These are phyloP conservation scores for Leucoagaricus sp. DNA, from an alignment of 1,284 basidiomycete species.

Conservation along the genomic window DNA sequence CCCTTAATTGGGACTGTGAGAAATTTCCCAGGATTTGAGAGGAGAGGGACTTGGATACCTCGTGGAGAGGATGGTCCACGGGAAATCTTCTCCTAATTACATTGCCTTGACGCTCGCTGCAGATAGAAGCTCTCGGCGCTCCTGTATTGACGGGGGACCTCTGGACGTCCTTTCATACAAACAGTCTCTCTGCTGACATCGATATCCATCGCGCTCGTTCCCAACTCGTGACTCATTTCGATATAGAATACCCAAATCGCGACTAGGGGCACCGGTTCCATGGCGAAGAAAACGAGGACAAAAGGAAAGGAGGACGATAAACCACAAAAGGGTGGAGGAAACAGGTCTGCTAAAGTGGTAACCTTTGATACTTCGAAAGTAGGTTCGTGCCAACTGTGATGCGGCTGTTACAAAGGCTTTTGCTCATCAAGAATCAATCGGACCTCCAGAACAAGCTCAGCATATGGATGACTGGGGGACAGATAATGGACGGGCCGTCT, in stretches of 20 bases:
- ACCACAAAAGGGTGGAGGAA: conserved; percentile 5
- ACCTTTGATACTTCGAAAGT: conserved; percentile 12
- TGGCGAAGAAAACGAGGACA: conserved; percentile 37
- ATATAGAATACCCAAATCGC: conserved; percentile 1
- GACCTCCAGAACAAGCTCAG: conserved; percentile 3
- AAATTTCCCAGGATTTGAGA: too few species aligned
- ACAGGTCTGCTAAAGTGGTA: conserved; percentile 11
- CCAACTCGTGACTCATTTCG: conserved; percentile 5
- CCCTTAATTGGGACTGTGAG: too few species aligned
- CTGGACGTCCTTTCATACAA: not conserved
- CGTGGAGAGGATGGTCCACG: conserved; percentile 9
- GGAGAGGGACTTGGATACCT: not conserved
- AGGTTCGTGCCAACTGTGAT: conserved; percentile 5
- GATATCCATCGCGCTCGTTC: not conserved
- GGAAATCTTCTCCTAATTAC: conserved; percentile 4
- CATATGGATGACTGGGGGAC: not conserved
- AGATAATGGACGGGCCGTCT: conserved; percentile 1
- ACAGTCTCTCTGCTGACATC: not conserved
- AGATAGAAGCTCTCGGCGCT: not conserved
- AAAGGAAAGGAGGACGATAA: conserved; percentile 39
- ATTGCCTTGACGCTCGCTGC: not conserved
- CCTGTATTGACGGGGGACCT: conserved; percentile 3
- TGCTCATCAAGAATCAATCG: not conserved
- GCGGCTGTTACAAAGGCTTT: not conserved
- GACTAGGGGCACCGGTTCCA: conserved; percentile 10